Base-by-base conservation (phyloP, 495 filamentous ascomycete genomes). In the Penicillium macrosclerotiorum region DNA sequence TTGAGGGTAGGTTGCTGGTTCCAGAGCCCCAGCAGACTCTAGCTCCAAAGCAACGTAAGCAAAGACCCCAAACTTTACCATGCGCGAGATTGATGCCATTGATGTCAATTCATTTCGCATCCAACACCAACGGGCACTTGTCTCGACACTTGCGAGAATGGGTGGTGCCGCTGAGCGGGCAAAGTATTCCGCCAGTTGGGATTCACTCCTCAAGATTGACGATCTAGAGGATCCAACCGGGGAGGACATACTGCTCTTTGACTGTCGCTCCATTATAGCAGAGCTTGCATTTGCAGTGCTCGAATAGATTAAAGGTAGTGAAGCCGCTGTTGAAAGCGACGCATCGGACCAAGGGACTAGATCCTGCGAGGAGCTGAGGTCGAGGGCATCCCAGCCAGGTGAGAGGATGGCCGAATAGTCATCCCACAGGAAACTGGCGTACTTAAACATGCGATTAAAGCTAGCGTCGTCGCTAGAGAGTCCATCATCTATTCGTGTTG, bases 361-460 rank as follows among this genome's bases (percentile, higher is more conserved):
- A 20, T 48, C 45, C 12, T 48, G 29, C 9, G 45, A 42, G 7
- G 45, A 41, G 18, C 5, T 42, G 6, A 48, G 13, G 32, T 42
- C 37, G 3, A 48, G 19, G 16, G 29, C 41, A 8, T 41, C 37
- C 45, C 36, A 48, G 13, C 24, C 33, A 1, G 45, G 45, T 1
- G 45, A 47, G 4, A 34, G 32, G 16, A 11, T 45, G 4, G 37
- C 29, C 22, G 42, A 50, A 49, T 42, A 44, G 43, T 61, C 42
- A 42, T 66, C 64, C 64, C 60, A 68, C 55, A 66, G 61, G 40
- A 67, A 70, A 40, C 58, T 64, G 22, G 60, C 64, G 49, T 66
- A 64, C 45, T 63, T 64, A 41, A 64, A 68, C 8, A 62, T 56
- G 18, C 62, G 57, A 33, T 60, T 62, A 31, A 68, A 62, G 11